These are phyloP conservation scores for Metschnikowia baotianmanensis DNA, from an alignment of 805 yeast genomes.

Conservation along the genomic window DNA sequence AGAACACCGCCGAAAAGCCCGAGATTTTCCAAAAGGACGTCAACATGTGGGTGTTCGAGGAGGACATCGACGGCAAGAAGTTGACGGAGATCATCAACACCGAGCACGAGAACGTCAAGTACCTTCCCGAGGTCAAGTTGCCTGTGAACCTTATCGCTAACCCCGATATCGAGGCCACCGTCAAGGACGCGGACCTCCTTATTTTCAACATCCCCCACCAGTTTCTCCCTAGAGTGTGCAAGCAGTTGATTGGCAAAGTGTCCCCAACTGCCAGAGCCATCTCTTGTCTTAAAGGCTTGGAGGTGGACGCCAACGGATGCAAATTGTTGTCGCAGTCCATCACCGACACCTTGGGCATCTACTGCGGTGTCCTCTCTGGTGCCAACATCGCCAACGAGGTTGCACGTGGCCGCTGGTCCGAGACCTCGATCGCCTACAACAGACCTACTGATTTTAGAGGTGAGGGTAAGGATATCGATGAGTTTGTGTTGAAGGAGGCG, in stretches of 20 bases:
- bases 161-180: constrained; percentile 39
- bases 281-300: constrained; percentile 46
- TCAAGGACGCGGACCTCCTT: constrained; percentile 40
- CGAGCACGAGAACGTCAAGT: constrained; percentile 44
- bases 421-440: constrained; percentile 44
- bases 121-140: constrained; percentile 41
- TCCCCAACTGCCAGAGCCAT: constrained; percentile 40
- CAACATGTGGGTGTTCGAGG: constrained; percentile 48
- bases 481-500: constrained; percentile 37
- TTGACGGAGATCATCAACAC: constrained; percentile 44
- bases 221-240: constrained; percentile 39
- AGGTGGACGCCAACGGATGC: constrained; percentile 43
- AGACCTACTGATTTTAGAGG: constrained; percentile 40
- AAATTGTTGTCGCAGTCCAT: constrained; percentile 43
- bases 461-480: constrained; percentile 41
- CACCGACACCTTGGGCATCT: constrained; percentile 42
- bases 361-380: constrained; percentile 48
- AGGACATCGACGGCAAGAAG: constrained; percentile 38
- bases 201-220: constrained; percentile 48
- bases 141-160: constrained; percentile 42
- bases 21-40: constrained; percentile 37
- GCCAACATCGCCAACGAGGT: constrained; percentile 48
- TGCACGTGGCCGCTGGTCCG: constrained; percentile 47
- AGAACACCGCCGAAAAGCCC: constrained; percentile 40
- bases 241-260: constrained; percentile 39